Evolutionary conservation across 306 rosid species (phyloP).

Genomic region (Senna tora): DNA sequence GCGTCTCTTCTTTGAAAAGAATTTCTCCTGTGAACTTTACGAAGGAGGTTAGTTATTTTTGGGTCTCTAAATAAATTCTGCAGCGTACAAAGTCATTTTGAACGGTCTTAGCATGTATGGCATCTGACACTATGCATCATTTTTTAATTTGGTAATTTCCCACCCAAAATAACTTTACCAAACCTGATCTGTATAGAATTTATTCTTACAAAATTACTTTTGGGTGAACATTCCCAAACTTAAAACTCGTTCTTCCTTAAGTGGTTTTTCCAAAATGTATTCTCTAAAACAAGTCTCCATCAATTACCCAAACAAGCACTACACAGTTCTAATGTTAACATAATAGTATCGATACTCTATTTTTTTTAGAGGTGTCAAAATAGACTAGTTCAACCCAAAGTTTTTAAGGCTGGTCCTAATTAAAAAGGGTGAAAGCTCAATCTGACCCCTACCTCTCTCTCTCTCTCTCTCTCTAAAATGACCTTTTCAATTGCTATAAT

Average conservation of each 20-base stretch:
- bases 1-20: constrained; percentile 69
- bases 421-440: too few species aligned
- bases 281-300: background rate
- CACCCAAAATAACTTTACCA: background rate
- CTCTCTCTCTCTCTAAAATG: too few species aligned
- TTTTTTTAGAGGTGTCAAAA: too few species aligned
- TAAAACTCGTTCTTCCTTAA: background rate
- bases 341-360: background rate
- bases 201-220: background rate
- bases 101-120: background rate
- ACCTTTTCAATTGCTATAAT: too few species aligned
- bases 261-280: background rate
- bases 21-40: constrained; percentile 86
- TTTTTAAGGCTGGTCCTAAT: too few species aligned
- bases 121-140: background rate
- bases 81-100: background rate
- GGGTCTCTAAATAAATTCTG: background rate
- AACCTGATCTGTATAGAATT: background rate
- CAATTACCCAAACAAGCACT: background rate
- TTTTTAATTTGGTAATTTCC: background rate
- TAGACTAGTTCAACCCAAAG: too few species aligned
- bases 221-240: background rate
- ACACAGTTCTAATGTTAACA: constrained; percentile 22
- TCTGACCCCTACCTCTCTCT: too few species aligned
- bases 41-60: constrained; percentile 62